Evolutionary conservation across 2,329 filamentous ascomycete genomes (phyloP), one percentile per base, ranked within the genome.

Genomic region (Aureobasidium sp.): DNA sequence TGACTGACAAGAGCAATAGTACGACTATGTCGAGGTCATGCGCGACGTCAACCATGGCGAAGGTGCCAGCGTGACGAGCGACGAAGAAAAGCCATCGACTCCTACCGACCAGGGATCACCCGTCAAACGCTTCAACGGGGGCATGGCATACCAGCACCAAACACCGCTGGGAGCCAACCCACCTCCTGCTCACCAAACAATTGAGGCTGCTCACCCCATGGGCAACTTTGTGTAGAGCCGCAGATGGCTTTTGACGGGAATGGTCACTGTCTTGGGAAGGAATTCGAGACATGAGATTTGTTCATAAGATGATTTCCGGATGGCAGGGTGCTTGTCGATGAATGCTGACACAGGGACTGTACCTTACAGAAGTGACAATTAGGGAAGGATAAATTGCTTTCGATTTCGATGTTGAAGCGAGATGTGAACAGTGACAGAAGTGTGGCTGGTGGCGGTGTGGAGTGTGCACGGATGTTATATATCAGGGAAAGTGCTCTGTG

Each of bases 11-110:
- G 17, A 16, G 11, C 32, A 8, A 41, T 57, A 79, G 74, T 95
- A 95, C 68, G 90, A 95, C 69, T 95, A 94, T 62, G 88, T 95
- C 59, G 89, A 94, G 75, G 75, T 93, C 59, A 85, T 80, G 17
- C 77, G 87, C 57, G 85, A 90, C 61, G 80, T 90, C 42, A 72
- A 63, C 45, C 62, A 65, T 1, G 54, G 53, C 32, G 39, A 53
- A 27, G 27, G 29, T 7, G 35, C 42, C 7, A 53, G 53, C 12
- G 38, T 39, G 21, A 45, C 52, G 1, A 49, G 52, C 21, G 41
- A 44, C 7, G 44, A 39, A 7, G 53, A 48, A 3, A 56, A 55
- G 39, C 30, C 41, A 14, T 55, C 53, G 2, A 45, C 32, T 16
- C 45, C 55, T 30, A 41, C 47, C 35, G 48, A 45, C 2, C 30